Evolutionary conservation across 805 yeast species (phyloP).

Genomic region (Maudiozyma pseudohumilis): DNA sequence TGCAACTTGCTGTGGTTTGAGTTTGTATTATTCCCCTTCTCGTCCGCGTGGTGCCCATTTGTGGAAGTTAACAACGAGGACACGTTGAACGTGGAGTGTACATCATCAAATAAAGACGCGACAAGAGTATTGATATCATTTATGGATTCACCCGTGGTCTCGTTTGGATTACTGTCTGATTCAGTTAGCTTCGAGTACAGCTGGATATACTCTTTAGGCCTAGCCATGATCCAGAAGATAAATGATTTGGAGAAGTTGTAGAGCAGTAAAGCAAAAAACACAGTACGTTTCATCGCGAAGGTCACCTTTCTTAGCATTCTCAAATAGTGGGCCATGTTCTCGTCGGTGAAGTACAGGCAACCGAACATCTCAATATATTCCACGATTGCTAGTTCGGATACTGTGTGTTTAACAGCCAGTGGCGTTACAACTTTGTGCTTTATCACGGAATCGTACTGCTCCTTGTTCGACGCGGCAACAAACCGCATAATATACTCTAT

Average conservation of each 20-base stretch:
- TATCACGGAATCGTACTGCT: conserved; percentile 31
- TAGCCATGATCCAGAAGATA: conserved; percentile 38
- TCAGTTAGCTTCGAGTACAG: conserved; percentile 8
- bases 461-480: conserved; percentile 40
- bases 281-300: conserved; percentile 31
- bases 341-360: conserved; percentile 32
- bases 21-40: neutral
- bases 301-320: conserved; percentile 31
- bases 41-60: neutral
- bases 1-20: neutral
- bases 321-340: conserved; percentile 30
- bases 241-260: conserved; percentile 36
- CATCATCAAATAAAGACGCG: conserved; percentile 15
- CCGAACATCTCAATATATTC: conserved; percentile 38
- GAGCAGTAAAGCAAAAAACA: conserved; percentile 36
- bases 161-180: conserved; percentile 7
- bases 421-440: conserved; percentile 15
- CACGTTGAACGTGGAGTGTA: conserved; percentile 13
- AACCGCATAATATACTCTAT: conserved; percentile 35
- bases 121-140: conserved; percentile 12
- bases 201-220: conserved; percentile 36
- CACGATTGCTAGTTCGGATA: conserved; percentile 31
- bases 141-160: too few species aligned
- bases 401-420: conserved; percentile 26
- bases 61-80: conserved; percentile 8